Evolutionary conservation across 208 protist species (phyloP).

Genomic region (Angomonas ambiguus): DNA sequence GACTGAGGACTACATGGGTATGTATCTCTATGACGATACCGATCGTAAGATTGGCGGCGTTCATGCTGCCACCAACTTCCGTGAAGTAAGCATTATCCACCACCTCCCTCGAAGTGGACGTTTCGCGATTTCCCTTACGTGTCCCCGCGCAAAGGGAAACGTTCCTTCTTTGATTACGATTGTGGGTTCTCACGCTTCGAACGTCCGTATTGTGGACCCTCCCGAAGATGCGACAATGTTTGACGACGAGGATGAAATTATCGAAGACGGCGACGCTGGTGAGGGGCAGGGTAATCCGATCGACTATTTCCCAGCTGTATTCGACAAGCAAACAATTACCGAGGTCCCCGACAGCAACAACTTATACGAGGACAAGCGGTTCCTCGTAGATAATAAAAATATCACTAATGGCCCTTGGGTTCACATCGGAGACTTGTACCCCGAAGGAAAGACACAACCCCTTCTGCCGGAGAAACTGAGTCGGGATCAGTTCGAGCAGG

Average conservation of each 20-base stretch:
- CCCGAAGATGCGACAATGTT: slow-evolving; percentile 58
- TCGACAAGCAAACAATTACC: slow-evolving; percentile 17
- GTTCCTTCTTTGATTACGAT: slow-evolving; percentile 51
- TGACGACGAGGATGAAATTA: slow-evolving; percentile 60
- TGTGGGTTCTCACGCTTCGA: slow-evolving; percentile 26
- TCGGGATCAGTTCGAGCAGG: slow-evolving; percentile 49
- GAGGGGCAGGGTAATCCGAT: slow-evolving; percentile 35
- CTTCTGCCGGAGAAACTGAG: slow-evolving; percentile 42
- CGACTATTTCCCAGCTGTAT: slow-evolving; percentile 43
- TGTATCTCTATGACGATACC: slow-evolving; percentile 76
- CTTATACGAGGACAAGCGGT: slow-evolving; percentile 45
- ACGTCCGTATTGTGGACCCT: slow-evolving; percentile 58
- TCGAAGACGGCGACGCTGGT: slow-evolving; percentile 54
- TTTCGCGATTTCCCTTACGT: slow-evolving; percentile 72
- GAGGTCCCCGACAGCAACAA: slow-evolving; percentile 39
- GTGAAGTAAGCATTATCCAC: slow-evolving; percentile 68
- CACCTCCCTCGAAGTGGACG: slow-evolving; percentile 49
- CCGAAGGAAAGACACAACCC: slow-evolving; percentile 44
- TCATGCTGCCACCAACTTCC: slow-evolving; percentile 76
- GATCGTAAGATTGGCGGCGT: slow-evolving; percentile 51
- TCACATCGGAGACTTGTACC: slow-evolving; percentile 66
- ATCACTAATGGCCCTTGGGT: slow-evolving; percentile 45
- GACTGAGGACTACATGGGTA: slow-evolving; percentile 73
- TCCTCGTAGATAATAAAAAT: slow-evolving; percentile 42
- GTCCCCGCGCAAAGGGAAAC: slow-evolving; percentile 47